Base-by-base conservation (phyloP, 257 asterid species). In the Capsicum rhomboideum region DNA sequence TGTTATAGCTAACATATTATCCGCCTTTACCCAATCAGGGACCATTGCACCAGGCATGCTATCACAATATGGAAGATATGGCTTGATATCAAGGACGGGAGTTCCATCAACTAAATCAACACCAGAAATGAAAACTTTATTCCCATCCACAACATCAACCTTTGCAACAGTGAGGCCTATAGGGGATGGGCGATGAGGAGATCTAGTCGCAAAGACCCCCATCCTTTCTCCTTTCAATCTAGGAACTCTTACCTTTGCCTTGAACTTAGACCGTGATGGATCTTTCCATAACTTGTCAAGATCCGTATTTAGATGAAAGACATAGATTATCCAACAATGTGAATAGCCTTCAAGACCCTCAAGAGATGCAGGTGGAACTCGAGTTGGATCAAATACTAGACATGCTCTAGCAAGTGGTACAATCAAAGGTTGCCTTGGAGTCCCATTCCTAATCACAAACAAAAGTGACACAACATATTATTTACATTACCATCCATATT, bases 121-220 rank as follows among this genome's bases (percentile, higher is more conserved):
- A 23, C 98, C 99, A 79, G 98, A 97, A 82, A 97, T 91, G 85
- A 91, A 81, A 85, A 97, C 89, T 49, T 13, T 88, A 84, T 86
- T 86, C 59, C 94, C 98, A 82, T 82, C 77, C 56, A 95, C 87
- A 5, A 90, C 91, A 89, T 97, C 98, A 91, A 97, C 92, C 99
- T 97, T 97, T 50, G 98, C 98, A 82, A 97, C 98, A 55, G 99
- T 95, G 68, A 97, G 94, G 71, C 99, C 99, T 86, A 97, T 91
- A 23, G 98, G 98, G 86, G 98, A 93, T 31, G 93, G 98, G 16
- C 99, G 98, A 89, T 97, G 99, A n/a, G 99, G 99, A 86, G 99
- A 90, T 88, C 99, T 92, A 10, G 99, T 93, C 59, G 98, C 98
- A 90, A 97, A 97, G 80, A 97, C 92, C 74, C 98, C 99, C 90